Conservation (phyloP, 345 rosid species). For the Trapa incisa region DNA sequence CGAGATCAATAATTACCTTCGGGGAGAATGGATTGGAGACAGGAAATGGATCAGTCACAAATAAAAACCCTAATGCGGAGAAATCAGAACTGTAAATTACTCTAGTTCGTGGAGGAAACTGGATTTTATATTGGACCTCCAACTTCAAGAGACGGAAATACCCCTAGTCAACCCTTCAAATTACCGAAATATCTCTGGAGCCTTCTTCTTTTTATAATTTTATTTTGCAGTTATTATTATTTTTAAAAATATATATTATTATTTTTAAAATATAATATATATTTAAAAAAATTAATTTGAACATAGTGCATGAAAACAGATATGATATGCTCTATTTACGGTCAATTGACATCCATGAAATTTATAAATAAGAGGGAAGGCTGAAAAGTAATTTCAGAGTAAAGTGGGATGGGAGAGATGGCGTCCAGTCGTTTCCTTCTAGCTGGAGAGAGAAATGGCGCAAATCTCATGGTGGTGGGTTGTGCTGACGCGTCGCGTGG, state of each 20-base stretch:
- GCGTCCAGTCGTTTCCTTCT: no score
- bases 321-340: no score
- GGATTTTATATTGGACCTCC: not conserved
- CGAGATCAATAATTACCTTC: not conserved
- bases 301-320: no score
- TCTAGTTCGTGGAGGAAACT: not conserved
- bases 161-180: not conserved
- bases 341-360: no score
- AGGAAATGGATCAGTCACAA: not conserved
- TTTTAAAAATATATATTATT: no score
- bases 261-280: no score
- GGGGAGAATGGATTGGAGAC: not conserved
- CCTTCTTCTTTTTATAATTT: not conserved
- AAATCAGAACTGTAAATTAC: not conserved
- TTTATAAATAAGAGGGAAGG: not conserved
- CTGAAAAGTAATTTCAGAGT: not conserved
- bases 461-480: not conserved
- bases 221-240: no score
- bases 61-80: constrained; percentile 3
- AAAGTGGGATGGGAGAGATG: not conserved
- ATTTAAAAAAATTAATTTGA: no score
- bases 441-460: not conserved
- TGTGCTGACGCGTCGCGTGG: not conserved
- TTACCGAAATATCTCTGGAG: not conserved
- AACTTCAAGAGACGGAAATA: not conserved